Conservation (phyloP, 2,329 filamentous ascomycete species). For the Stenocarpella maydis region DNA sequence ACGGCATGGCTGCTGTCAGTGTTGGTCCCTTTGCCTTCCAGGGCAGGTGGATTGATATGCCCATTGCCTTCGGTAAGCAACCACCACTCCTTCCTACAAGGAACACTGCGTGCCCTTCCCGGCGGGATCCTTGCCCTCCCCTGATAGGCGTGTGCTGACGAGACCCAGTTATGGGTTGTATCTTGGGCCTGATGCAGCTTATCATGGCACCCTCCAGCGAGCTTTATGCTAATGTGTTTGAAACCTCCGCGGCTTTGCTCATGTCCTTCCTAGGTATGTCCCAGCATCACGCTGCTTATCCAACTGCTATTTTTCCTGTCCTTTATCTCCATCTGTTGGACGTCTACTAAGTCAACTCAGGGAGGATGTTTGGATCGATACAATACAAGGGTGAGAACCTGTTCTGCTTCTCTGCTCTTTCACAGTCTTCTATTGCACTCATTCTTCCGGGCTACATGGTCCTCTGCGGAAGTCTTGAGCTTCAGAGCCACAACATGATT, state of each 20-base stretch:
- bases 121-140: too few relatives aligned
- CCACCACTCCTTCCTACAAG: too few relatives aligned
- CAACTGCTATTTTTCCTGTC: neutral
- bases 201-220: slow-evolving; percentile 75
- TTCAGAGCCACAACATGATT: slow-evolving; percentile 74
- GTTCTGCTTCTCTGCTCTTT: slow-evolving; percentile 77
- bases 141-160: neutral
- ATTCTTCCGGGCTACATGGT: slow-evolving; percentile 79
- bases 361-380: slow-evolving; percentile 74
- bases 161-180: slow-evolving; percentile 68
- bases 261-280: slow-evolving; percentile 76
- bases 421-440: slow-evolving; percentile 78
- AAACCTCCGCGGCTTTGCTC: slow-evolving; percentile 61
- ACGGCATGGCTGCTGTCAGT: slow-evolving; percentile 77
- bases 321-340: neutral
- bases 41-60: slow-evolving; percentile 79
- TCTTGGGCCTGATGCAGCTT: slow-evolving; percentile 78
- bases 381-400: slow-evolving; percentile 53
- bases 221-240: slow-evolving; percentile 63
- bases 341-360: slow-evolving; percentile 37
- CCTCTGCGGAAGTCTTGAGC: slow-evolving; percentile 62
- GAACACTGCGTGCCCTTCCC: neutral
- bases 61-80: slow-evolving; percentile 67
- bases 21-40: slow-evolving; percentile 85
- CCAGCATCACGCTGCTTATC: slow-evolving; percentile 46